Base-by-base conservation (phyloP, 495 filamentous ascomycete genomes). In the Aspergillus diversus region DNA sequence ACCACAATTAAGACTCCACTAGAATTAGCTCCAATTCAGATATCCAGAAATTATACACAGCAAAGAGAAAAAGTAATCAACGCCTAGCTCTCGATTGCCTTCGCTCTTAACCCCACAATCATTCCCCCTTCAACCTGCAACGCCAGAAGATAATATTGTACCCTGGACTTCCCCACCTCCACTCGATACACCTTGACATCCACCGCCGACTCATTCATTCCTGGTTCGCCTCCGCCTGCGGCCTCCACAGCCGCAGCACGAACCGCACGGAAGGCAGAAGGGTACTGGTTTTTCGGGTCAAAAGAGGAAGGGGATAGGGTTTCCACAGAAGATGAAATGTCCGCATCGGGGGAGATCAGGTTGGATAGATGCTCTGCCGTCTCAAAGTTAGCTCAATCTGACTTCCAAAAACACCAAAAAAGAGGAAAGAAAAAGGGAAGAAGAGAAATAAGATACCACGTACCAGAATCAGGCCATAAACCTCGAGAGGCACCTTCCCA, bases 101-200 rank as follows among this genome's bases (percentile, higher is more conserved):
- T 78, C 7, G 89, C 90, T 80, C 89, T 92, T 48, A 89, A 75
- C 7, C 92, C 92, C 5, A 96, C 85, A 62, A 96, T 53, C 74
- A 79, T 84, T 42, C 80, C 82, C 27, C 69, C 74, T 46, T 71
- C 77, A 68, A 65, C 80, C 74, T 79, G 83, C 75, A 87, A 66
- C 63, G 85, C 87, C 34, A 95, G 75, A 50, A 95, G 75, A 83
- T 84, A 96, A 69, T 94, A 95, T 75, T 94, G 90, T n/a, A 81
- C 74, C 69, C 84, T 84, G 12, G 87, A 85, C 16, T 80, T 81
- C 33, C 80, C 86, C 67, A 80, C 75, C 53, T 77, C 76, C 15
- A 94, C 84, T 56, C 84, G 77, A 64, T 92, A 97, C n/a, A 94
- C 83, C 71, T 85, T 83, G 49, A 93, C 78, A 67, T 91, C 88